Evolutionary conservation across 1,139 yeast species (phyloP), one percentile per base, ranked within the genome.

Genomic region (Taiozyma sp.): DNA sequence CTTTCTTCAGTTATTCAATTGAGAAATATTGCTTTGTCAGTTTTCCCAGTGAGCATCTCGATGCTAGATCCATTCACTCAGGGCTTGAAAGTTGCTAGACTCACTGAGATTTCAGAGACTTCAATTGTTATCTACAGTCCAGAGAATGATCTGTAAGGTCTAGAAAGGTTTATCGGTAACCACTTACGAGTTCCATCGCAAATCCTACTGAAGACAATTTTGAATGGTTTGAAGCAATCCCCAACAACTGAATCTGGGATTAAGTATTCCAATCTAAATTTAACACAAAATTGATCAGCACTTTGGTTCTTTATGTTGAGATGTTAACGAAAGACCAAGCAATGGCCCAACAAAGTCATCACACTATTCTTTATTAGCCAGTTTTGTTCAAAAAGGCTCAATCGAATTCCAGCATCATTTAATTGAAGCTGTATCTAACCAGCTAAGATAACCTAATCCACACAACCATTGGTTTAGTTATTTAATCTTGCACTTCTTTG

Each of bases 381-480:
- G 85, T 49, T 72, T 92, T 60, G 75, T 90, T 70, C 81, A 81
- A 60, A 82, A 80, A 58, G 76, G 75, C 2, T 81, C 87, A 16
- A 69, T 78, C 16, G 78, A 80, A 46, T 92, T 90, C 67, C 83
- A 87, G 59, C 89, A 81, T 70, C 89, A 87, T 58, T 67, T 91
- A 53, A 70, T 90, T 47, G 84, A 86, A 60, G 93, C 95, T 0
- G 82, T 93, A 69, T 90, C 87, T 39, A 91, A 93, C 70, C 97
- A 93, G 65, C 77, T 95, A 69, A 79, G 99, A 60, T 92, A 87
- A 71, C 97, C 98, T 51, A 92, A 89, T 66, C 78, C 92, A 48
- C 97, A 91, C 67, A 93, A 99, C 0, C 87, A 84, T 61, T 92
- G 96, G 90, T 88, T 85, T 69, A 80, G 87, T 60, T 84, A 87